A percentile compares a stretch with the other conserved stretches of the same genome.
Conservation (phyloP, 208 protist species). For the Leishmania braziliensis region DNA sequence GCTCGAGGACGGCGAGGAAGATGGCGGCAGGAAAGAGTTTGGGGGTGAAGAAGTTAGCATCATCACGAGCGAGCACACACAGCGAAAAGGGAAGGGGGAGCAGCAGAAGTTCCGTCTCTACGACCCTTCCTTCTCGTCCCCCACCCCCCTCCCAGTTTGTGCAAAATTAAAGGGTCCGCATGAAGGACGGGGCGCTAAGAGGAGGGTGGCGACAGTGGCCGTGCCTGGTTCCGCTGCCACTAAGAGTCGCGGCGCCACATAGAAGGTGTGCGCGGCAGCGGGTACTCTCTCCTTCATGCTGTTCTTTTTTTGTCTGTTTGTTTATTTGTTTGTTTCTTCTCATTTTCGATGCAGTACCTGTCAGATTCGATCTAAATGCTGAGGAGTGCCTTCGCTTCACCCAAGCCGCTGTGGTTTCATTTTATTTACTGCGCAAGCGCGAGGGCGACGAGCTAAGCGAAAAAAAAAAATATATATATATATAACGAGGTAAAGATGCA, state of each 20-base stretch:
- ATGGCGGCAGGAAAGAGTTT: background rate
- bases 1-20: background rate
- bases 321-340: background rate
- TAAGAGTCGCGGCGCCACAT: background rate
- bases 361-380: background rate
- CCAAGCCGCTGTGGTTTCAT: too few species aligned
- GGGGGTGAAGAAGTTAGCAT: background rate
- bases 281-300: background rate
- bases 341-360: background rate
- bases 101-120: background rate
- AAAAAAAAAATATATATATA: background rate
- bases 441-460: background rate
- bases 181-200: background rate
- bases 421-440: background rate
- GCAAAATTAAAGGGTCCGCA: background rate
- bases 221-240: background rate
- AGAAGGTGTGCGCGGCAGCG: background rate
- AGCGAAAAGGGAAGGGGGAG: background rate
- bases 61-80: background rate
- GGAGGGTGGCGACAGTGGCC: background rate
- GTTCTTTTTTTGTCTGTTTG: background rate
- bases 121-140: background rate
- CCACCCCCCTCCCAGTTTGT: background rate
- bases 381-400: background rate
- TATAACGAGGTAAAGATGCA: background rate